phyloP scores from a whole-genome alignment of 2,329 filamentous ascomycete species.

The Aspergillus ochraceus region DNA sequence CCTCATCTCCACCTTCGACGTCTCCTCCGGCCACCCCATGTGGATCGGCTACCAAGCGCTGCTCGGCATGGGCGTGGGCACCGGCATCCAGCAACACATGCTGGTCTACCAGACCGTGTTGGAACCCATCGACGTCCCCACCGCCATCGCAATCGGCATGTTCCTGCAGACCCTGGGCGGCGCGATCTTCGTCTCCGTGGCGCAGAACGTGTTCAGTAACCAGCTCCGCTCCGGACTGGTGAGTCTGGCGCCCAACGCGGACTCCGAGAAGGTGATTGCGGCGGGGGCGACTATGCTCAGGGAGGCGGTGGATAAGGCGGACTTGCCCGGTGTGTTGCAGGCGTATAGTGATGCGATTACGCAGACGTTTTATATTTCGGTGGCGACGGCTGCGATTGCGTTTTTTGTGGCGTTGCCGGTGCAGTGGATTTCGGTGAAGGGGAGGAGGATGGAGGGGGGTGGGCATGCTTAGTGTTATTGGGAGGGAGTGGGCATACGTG shows the following conservation, averaged over 20 bases:
- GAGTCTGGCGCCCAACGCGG: conserved; percentile 23
- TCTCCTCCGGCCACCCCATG: conserved; percentile 28
- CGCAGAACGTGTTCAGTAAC: conserved; percentile 42
- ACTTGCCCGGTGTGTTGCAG: conserved; percentile 29
- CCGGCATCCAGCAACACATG: conserved; percentile 38
- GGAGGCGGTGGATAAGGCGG: conserved; percentile 24
- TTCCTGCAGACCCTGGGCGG: conserved; percentile 41
- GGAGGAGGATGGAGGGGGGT: conserved; percentile 28
- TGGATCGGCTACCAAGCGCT: conserved; percentile 45
- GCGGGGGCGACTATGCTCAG: conserved; percentile 42
- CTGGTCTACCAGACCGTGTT: conserved; percentile 38
- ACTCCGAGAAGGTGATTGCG: conserved; percentile 29
- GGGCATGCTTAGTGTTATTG: conserved; percentile 6
- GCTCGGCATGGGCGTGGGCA: conserved; percentile 36
- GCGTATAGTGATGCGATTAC: conserved; percentile 41
- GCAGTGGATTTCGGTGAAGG: conserved; percentile 45
- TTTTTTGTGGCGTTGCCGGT: conserved; percentile 36
- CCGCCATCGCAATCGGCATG: conserved; percentile 36
- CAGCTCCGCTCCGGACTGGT: conserved; percentile 29
- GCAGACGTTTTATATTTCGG: conserved; percentile 39
- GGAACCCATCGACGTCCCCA: conserved; percentile 31
- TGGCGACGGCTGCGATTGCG: conserved; percentile 38
- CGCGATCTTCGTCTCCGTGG: conserved; percentile 27
- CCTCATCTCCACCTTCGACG: conserved; percentile 36
- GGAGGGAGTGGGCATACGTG: too few species aligned